A percentile compares a stretch with the other conserved stretches of the same genome.
These are phyloP conservation scores for Mollisia scopiformis DNA, from an alignment of 2,329 filamentous ascomycete species.

Conservation along the genomic window DNA sequence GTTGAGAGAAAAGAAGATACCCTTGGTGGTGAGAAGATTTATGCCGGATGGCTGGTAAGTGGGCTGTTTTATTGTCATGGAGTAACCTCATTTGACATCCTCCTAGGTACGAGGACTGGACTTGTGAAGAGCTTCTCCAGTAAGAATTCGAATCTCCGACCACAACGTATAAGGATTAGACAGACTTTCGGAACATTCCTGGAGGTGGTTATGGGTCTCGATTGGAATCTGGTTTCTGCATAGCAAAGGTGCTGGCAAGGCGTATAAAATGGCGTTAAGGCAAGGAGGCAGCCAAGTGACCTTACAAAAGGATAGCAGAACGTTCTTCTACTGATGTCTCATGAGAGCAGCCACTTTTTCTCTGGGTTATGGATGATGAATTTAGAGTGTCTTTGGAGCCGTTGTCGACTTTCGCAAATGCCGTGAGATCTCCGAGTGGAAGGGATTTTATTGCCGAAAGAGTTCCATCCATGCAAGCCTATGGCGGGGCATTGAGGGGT, in stretches of 20 bases:
- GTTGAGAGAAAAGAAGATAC: constrained; percentile 97
- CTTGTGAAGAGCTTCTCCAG: constrained; percentile 85
- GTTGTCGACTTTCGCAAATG: constrained; percentile 9
- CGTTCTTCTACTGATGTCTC: background rate
- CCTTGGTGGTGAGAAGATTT: constrained; percentile 91
- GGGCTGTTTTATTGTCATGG: background rate
- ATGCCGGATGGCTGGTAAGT: constrained; percentile 94
- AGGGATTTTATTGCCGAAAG: constrained; percentile 24
- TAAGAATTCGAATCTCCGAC: constrained; percentile 13
- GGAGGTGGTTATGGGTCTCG: background rate
- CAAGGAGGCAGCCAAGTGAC: constrained; percentile 5
- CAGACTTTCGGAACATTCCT: background rate
- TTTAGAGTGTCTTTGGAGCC: background rate
- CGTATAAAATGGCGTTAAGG: constrained; percentile 35
- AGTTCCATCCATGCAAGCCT: constrained; percentile 5
- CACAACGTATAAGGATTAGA: background rate
- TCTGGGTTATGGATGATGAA: background rate
- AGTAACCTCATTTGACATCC: background rate
- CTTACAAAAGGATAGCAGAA: constrained; percentile 7
- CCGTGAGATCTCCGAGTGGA: constrained; percentile 27
- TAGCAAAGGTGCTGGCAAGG: constrained; percentile 32
- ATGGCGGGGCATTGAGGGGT: constrained; percentile 31
- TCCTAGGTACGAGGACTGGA: constrained; percentile 91
- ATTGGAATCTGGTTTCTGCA: constrained; percentile 21
- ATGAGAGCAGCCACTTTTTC: background rate